These are phyloP conservation scores for Epichloe gansuensis DNA, from an alignment of 2,329 filamentous ascomycete genomes.

Conservation along the genomic window DNA sequence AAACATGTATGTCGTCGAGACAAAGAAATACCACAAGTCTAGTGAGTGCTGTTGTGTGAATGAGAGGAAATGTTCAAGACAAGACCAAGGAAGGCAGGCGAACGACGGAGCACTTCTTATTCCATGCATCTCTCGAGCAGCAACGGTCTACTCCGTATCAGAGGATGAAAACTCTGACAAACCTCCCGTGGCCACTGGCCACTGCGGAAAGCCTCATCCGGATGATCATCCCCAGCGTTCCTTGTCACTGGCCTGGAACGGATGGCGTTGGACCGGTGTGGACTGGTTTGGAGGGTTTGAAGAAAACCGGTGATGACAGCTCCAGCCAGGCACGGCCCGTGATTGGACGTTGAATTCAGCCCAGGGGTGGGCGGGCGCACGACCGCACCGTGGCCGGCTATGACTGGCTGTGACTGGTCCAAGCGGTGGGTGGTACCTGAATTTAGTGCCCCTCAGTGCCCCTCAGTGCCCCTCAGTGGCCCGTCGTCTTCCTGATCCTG, in stretches of 20 bases:
- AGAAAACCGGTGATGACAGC: constrained; percentile 2
- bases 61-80: background rate
- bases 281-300: background rate
- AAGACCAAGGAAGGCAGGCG: background rate
- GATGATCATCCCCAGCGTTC: background rate
- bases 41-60: background rate
- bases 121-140: background rate
- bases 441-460: background rate
- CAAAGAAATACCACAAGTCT: background rate
- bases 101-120: background rate
- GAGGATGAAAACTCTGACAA: constrained; percentile 1
- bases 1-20: background rate
- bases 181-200: background rate
- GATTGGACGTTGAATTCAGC: constrained; percentile 10
- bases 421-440: constrained; percentile 7
- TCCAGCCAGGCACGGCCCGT: constrained; percentile 9
- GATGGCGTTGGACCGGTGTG: constrained; percentile 2
- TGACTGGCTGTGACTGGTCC: background rate
- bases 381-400: constrained; percentile 1
- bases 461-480: background rate
- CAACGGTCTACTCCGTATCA: background rate
- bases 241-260: background rate
- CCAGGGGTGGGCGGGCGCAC: constrained; percentile 7
- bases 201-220: constrained; percentile 1
- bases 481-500: background rate